Evolutionary conservation across 2,329 filamentous ascomycete genomes (phyloP), one percentile per base, ranked within the genome.

Genomic region (Fusarium sp.): DNA sequence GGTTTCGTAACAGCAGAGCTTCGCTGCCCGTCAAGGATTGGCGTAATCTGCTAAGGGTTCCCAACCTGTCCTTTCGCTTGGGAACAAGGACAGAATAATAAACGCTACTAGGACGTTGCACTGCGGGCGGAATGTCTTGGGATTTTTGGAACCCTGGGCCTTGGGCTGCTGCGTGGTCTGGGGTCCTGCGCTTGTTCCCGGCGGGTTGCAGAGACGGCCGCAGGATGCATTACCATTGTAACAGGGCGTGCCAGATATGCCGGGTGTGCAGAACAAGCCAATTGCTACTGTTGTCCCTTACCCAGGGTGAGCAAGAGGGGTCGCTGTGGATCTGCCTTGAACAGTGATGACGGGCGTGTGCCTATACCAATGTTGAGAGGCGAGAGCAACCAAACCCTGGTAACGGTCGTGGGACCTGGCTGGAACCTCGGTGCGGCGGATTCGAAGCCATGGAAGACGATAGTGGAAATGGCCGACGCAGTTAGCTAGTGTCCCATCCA

Each of bases 141-240:
- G 60, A 49, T 57, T 63, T 65, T 55, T 65, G 46, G 56, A 61
- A 64, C 57, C 66, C 60, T 65, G 57, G 55, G 69, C 52, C 67
- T 69, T 69, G 65, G 67, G 59, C 49, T 63, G 62, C 69, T 73
- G 62, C 56, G 60, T 63, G 47, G 72, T 72, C 73, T 72, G 73
- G 76, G 77, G 77, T 76, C 73, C 72, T 75, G 76, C 76, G 76
- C 76, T 75, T 76, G 73, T 75, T 76, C 73, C 77, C 77, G 72
- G 74, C 73, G 75, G 77, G 78, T 74, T 76, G 77, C 77, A 80
- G 77, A 78, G 71, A 61, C 72, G 78, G 78, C 78, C 78, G 78
- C 78, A 80, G 78, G 62, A 76, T 75, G 76, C 77, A 78, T 71
- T 59, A 75, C 70, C 72, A 69, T 62, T 67, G 60, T 42, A 49